A percentile compares a stretch with the other conserved stretches of the same genome.
These are phyloP conservation scores for Talaromyces proteolyticus DNA, from an alignment of 495 filamentous ascomycete species.

Conservation along the genomic window DNA sequence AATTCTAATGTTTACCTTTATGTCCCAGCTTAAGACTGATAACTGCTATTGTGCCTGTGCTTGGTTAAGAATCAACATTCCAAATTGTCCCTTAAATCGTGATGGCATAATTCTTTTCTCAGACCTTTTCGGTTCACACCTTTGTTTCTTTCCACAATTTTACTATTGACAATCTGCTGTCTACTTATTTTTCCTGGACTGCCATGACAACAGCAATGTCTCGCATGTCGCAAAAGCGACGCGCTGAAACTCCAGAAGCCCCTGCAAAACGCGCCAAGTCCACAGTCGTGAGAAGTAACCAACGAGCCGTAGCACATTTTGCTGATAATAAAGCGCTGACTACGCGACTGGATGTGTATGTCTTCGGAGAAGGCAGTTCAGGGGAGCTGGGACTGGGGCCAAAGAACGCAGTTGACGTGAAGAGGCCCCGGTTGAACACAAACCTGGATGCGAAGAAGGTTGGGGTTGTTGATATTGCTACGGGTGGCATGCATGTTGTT, in stretches of 20 bases:
- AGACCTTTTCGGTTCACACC: background rate
- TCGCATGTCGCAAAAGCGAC: background rate
- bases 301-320: background rate
- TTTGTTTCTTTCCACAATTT: background rate
- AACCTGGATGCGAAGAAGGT: constrained; percentile 50
- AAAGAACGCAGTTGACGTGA: constrained; percentile 58
- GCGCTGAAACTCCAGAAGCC: background rate
- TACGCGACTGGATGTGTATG: constrained; percentile 54
- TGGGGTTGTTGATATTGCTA: constrained; percentile 55
- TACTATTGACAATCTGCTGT: background rate
- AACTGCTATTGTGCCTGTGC: background rate
- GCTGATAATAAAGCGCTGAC: constrained; percentile 40
- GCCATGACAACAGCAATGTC: background rate
- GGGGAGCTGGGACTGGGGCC: constrained; percentile 63
- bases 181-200: background rate
- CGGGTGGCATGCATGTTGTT: constrained; percentile 60
- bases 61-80: background rate
- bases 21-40: background rate
- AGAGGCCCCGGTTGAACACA: constrained; percentile 61
- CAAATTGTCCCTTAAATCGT: background rate
- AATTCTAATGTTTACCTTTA: background rate
- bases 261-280: background rate
- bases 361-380: constrained; percentile 62
- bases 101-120: background rate
- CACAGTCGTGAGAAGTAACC: background rate